phyloP scores from a whole-genome alignment of 2,329 filamentous ascomycete species.

The Mycogone perniciosa region DNA sequence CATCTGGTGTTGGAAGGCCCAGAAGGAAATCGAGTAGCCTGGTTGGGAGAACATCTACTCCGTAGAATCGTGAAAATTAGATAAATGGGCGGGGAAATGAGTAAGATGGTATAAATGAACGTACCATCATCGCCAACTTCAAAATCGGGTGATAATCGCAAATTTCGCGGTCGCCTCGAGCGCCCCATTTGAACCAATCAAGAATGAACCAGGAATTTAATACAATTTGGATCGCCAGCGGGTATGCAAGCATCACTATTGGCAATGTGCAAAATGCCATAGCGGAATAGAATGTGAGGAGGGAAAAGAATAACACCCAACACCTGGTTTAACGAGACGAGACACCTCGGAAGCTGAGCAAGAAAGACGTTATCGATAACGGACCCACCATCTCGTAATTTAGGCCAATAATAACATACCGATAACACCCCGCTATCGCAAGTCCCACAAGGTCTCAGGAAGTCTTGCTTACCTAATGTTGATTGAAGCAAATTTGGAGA shows the following conservation, averaged over 20 bases:
- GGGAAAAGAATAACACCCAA: background rate
- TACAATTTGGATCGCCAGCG: background rate
- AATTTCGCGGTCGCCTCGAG: background rate
- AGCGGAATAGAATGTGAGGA: background rate
- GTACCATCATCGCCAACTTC: conserved; percentile 6
- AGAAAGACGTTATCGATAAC: conserved; percentile 3
- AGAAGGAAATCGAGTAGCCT: conserved; percentile 1
- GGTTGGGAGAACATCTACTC: background rate
- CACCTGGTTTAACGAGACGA: background rate
- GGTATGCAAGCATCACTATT: background rate
- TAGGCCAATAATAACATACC: conserved; percentile 11
- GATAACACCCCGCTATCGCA: conserved; percentile 14
- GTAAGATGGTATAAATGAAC: background rate
- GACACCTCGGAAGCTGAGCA: background rate
- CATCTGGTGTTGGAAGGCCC: background rate
- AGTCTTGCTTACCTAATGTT: conserved; percentile 30
- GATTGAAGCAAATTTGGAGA: conserved; percentile 25
- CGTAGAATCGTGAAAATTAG: too few species aligned
- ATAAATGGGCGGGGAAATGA: background rate
- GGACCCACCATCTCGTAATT: background rate
- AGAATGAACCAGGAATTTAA: background rate
- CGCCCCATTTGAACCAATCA: background rate
- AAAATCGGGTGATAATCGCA: background rate
- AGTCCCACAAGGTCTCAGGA: conserved; percentile 1
- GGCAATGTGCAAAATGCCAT: conserved; percentile 1